Base-by-base conservation (phyloP, 2,329 filamentous ascomycete species). In the Boeremia exigua region DNA sequence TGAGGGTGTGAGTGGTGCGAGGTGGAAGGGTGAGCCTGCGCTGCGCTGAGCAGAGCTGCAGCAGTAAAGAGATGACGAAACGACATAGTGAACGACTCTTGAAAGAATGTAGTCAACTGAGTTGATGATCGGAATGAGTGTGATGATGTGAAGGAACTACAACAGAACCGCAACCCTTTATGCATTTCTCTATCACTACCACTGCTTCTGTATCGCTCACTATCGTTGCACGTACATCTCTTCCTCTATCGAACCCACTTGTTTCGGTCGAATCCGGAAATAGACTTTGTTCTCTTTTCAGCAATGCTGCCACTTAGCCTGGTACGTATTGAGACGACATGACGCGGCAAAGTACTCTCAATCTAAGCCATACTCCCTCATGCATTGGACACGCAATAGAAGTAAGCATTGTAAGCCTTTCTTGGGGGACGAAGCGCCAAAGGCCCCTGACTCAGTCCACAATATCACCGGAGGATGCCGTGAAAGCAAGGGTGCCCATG, bases 1-100 rank as follows among this genome's bases (percentile, higher is more conserved):
- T 36, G 46, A 4, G 56, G 50, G 39, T 48, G 48, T 4, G 17
- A 27, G 15, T 53, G 48, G 23, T 30, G 33, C 34, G 29, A 42
- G 15, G 36, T 33, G 25, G 52, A 53, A 34, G 47, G 48, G 30
- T 44, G 49, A 15, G 43, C 44, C 29, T 44, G 29, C 27, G 27
- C 38, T 11, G 39, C n/a, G 27, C 48, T 37, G 36, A 49, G 46
- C 45, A 49, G 8, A 34, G 33, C 44, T 19, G 28, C 44, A 10
- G 28, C 54, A 25, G 38, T 27, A 4, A 56, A 14, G 8, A 56
- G 19, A 14, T 33, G 37, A 28, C 32, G 39, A 52, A 47, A 33
- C 9, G 45, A 45, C 54, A 57, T 53, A 29, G 30, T 12, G 32
- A 56, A 27, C 6, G 29, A 6, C 1, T 5, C 32, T 50, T 14